Conservation (phyloP, 768 basidiomycete genomes). For the Lenzites betulinus region DNA sequence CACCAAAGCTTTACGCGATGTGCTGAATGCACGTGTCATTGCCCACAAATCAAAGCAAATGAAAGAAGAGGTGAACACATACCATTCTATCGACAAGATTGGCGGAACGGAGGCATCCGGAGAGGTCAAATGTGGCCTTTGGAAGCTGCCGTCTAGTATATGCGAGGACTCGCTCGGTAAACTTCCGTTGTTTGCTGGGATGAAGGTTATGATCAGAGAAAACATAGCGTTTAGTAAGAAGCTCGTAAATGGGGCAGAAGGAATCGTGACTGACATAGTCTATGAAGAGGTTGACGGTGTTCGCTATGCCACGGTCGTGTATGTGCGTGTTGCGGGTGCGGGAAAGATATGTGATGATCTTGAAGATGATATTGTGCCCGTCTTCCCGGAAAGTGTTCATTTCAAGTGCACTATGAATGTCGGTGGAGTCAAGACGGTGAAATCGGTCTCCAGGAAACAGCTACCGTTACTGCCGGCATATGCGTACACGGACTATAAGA, state of each 20-base stretch:
- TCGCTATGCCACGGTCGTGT: not conserved
- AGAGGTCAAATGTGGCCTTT: not conserved
- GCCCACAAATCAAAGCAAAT: not conserved
- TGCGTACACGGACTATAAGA: not conserved
- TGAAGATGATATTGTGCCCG: not conserved
- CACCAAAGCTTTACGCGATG: not conserved
- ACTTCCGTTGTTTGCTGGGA: slow-evolving; percentile 22
- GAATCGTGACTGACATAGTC: not conserved
- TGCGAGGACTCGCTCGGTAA: not conserved
- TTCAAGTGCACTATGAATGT: not conserved
- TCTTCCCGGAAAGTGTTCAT: not conserved
- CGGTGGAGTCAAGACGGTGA: not conserved
- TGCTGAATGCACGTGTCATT: not conserved
- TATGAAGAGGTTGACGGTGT: not conserved
- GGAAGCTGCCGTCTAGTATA: not conserved
- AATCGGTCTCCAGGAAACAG: not conserved
- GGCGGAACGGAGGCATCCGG: not conserved
- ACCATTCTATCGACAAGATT: not conserved
- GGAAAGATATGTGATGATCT: not conserved
- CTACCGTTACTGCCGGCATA: not conserved
- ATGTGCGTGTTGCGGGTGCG: not conserved
- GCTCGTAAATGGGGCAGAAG: not conserved
- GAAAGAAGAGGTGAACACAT: not conserved
- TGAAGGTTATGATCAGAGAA: slow-evolving; percentile 26
- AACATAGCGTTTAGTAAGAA: slow-evolving; percentile 17